A percentile compares a stretch with the other conserved stretches of the same genome.
Evolutionary conservation across 441 rosid species (phyloP).

Genomic region (Populus trichocarpa): DNA sequence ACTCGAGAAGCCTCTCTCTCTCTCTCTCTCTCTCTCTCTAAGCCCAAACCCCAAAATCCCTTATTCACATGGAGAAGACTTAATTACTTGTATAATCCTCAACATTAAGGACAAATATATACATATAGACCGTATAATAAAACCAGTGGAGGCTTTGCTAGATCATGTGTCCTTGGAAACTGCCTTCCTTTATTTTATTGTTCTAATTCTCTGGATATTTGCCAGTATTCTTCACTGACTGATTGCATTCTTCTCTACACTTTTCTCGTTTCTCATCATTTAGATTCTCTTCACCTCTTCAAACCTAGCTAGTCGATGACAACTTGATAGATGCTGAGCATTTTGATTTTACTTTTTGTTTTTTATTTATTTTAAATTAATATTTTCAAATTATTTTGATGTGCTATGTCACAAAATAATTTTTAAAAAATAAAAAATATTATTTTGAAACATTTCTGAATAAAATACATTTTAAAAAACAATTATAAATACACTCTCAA

Average conservation of each 20-base stretch:
- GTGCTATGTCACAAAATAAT: no score
- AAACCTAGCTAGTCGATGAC: not conserved
- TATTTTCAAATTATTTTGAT: no score
- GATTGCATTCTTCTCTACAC: not conserved
- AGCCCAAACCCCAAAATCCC: conserved; percentile 26
- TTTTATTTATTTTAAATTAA: no score
- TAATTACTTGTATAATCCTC: not conserved
- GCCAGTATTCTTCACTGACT: not conserved
- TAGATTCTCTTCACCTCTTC: not conserved
- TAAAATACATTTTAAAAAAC: no score
- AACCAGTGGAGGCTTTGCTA: conserved; percentile 1
- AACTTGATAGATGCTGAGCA: not conserved
- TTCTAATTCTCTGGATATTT: not conserved
- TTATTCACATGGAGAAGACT: conserved; percentile 6
- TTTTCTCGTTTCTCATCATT: not conserved
- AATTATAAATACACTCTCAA: no score
- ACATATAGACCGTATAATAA: not conserved
- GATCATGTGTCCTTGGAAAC: conserved; percentile 23
- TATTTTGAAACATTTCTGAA: no score
- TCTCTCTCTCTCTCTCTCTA: conserved; percentile 8
- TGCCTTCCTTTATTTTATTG: not conserved
- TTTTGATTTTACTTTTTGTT: no score
- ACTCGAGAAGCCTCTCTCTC: conserved; percentile 25
- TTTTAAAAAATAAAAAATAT: no score
- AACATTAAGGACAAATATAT: not conserved